These are phyloP conservation scores for Stylosanthes scabra DNA, from an alignment of 331 rosid species.

Conservation along the genomic window DNA sequence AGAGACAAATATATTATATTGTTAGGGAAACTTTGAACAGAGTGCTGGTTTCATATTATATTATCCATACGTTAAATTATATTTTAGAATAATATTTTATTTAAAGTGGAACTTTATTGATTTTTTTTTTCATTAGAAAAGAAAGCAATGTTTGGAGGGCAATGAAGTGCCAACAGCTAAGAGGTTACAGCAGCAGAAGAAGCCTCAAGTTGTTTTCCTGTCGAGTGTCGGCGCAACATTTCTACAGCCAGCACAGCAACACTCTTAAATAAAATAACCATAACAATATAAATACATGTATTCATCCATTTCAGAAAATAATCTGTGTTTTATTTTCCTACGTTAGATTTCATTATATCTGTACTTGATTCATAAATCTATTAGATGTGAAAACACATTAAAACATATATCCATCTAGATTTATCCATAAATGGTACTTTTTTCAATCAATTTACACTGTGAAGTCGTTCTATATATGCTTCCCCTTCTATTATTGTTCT, in stretches of 20 bases:
- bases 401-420: too few relatives aligned
- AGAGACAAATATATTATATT: background rate
- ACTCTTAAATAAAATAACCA: background rate
- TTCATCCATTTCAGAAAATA: too few relatives aligned
- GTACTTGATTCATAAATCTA: too few relatives aligned
- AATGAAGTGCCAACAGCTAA: background rate
- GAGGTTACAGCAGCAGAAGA: background rate
- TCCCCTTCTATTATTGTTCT: background rate
- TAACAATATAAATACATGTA: too few relatives aligned
- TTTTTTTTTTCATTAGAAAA: too few relatives aligned
- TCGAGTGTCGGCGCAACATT: constrained; percentile 6
- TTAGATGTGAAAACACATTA: too few relatives aligned
- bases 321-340: too few relatives aligned
- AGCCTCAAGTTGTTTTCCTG: background rate
- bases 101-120: background rate
- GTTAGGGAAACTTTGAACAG: background rate
- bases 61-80: background rate
- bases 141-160: background rate
- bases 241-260: background rate
- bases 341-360: too few relatives aligned
- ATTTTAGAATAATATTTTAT: background rate
- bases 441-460: background rate
- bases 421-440: too few relatives aligned
- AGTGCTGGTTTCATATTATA: background rate
- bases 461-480: background rate